These are phyloP conservation scores for Neurospora sublineolata DNA, from an alignment of 495 filamentous ascomycete species.

Conservation along the genomic window DNA sequence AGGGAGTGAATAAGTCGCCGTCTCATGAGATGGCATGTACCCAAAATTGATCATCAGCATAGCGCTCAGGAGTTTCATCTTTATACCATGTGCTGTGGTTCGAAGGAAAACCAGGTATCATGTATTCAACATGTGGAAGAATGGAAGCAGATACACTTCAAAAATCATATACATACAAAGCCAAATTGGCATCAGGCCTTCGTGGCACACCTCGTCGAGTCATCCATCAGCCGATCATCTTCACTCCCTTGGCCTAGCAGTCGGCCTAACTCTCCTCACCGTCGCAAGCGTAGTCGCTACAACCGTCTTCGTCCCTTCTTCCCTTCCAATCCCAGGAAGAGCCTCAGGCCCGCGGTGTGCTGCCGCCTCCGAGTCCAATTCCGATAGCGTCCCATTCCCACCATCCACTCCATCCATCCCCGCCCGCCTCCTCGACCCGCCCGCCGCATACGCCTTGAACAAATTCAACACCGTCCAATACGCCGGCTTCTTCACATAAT, in stretches of 20 bases:
- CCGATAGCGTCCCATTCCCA: neutral
- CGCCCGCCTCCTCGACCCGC: neutral
- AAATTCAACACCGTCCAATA: conserved; percentile 24
- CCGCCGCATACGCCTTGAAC: conserved; percentile 10
- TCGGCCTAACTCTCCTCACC: neutral
- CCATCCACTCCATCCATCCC: neutral
- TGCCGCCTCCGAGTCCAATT: neutral
- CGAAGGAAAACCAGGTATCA: neutral
- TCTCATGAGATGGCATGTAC: neutral
- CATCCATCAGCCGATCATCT: neutral
- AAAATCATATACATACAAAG: neutral
- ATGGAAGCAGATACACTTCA: neutral
- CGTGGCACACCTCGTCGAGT: neutral
- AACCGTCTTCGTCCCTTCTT: neutral
- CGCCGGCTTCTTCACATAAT: conserved; percentile 39
- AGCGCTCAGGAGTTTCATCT: neutral
- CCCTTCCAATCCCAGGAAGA: neutral
- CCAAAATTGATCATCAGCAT: neutral
- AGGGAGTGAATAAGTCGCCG: neutral
- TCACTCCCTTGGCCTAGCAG: neutral
- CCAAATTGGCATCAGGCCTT: neutral
- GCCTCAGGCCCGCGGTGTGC: neutral
- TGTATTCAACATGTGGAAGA: neutral
- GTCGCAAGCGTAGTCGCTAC: neutral
- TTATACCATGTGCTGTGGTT: neutral